Conservation (phyloP, 2,329 filamentous ascomycete species). For the Alternaria conjuncta region DNA sequence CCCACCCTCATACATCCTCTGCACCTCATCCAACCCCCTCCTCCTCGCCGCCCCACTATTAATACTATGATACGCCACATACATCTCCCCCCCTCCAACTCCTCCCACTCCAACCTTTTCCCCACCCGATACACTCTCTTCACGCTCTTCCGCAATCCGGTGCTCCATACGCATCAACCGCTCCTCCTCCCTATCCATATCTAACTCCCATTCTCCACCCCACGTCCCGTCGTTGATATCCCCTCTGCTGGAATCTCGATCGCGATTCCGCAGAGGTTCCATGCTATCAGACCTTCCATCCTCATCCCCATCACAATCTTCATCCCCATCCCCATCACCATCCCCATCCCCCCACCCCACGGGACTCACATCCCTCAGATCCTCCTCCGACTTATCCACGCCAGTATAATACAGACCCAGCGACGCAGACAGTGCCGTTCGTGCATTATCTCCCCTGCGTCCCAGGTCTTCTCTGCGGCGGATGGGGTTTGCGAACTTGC, state of each 20-base stretch:
- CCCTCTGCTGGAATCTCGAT: not conserved
- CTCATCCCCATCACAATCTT: too few relatives aligned
- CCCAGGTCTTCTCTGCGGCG: not conserved
- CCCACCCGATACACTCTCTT: too few relatives aligned
- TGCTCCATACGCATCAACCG: not conserved
- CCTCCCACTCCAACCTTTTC: too few relatives aligned
- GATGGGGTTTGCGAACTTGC: not conserved
- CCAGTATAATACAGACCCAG: not conserved
- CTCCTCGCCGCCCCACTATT: not conserved
- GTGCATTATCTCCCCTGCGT: not conserved
- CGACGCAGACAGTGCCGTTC: not conserved
- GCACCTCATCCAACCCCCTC: not conserved
- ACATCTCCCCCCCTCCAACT: not conserved
- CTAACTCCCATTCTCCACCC: not conserved
- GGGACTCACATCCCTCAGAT: not conserved
- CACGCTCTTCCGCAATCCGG: not conserved
- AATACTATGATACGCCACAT: not conserved
- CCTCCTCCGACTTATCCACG: not conserved
- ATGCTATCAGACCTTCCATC: conserved; percentile 2
- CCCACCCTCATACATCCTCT: conserved; percentile 2
- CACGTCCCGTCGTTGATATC: not conserved
- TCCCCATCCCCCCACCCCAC: not conserved
- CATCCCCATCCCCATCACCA: not conserved
- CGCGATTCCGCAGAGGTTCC: not conserved
- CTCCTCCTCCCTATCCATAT: not conserved